Evolutionary conservation across 192 early-diverging fungal genomes (phyloP).

Genomic region (Mycoemilia scoparia): DNA sequence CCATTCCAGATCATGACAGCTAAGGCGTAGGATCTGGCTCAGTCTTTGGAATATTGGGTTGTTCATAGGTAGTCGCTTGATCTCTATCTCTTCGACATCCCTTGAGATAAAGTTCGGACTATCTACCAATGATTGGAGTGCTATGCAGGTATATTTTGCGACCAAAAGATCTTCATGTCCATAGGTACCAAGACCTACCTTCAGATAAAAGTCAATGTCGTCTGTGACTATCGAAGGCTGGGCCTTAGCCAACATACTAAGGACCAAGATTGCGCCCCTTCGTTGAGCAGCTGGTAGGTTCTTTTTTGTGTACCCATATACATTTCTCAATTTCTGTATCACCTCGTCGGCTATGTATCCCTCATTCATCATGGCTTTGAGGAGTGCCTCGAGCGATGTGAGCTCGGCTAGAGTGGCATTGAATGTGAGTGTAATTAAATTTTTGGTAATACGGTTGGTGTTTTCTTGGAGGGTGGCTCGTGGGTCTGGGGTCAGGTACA

Average conservation of each 20-base stretch:
- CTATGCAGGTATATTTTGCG: conserved; percentile 82
- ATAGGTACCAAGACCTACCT: conserved; percentile 67
- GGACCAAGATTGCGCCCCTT: conserved; percentile 75
- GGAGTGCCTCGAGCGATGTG: conserved; percentile 83
- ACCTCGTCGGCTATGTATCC: conserved; percentile 42
- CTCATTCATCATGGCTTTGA: conserved; percentile 58
- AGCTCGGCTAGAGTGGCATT: conserved; percentile 79
- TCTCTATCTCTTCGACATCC: conserved; percentile 10
- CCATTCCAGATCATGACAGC: conserved; percentile 35
- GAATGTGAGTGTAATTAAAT: conserved; percentile 51
- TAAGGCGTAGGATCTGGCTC: conserved; percentile 25
- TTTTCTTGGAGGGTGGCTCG: conserved; percentile 18
- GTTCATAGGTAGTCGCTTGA: conserved; percentile 31
- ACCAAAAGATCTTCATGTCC: conserved; percentile 65
- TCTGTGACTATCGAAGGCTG: conserved; percentile 63
- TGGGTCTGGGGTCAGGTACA: conserved; percentile 53
- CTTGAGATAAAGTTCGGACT: conserved; percentile 3
- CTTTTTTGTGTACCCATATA: conserved; percentile 45
- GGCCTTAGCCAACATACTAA: conserved; percentile 86
- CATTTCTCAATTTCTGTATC: conserved; percentile 64
- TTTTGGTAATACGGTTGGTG: conserved; percentile 36
- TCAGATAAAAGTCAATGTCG: conserved; percentile 66
- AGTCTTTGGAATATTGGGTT: conserved; percentile 40
- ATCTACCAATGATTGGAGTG: conserved; percentile 61
- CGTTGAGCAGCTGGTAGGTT: conserved; percentile 52